Percentiles rank a stretch among this genome's conserved stretches.
Evolutionary conservation across 2,329 filamentous ascomycete genomes (phyloP).

Genomic region (Apiospora phragmitis): DNA sequence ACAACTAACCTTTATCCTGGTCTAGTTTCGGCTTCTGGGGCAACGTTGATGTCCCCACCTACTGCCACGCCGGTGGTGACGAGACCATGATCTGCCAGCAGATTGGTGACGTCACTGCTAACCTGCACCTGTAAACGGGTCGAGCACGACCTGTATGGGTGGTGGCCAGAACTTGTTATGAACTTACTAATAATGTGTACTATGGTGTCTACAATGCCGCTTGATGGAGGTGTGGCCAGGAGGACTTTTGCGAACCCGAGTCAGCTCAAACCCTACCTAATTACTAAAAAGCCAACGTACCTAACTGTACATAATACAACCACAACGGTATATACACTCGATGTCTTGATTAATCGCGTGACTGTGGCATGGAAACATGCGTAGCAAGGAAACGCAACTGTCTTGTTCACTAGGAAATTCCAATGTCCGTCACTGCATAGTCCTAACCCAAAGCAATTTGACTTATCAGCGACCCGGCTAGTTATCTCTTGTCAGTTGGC

Average conservation of each 20-base stretch:
- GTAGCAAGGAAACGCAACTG: too few species aligned
- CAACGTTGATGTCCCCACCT: background rate
- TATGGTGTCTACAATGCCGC: background rate
- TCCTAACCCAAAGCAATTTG: too few species aligned
- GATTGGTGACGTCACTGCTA: background rate
- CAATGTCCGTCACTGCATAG: too few species aligned
- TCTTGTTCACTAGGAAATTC: background rate
- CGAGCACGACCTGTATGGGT: background rate
- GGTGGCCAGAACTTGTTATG: background rate
- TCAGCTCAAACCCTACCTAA: background rate
- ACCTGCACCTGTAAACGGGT: background rate
- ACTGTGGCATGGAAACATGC: background rate
- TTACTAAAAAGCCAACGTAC: background rate
- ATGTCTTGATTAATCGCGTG: background rate
- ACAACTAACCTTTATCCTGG: background rate
- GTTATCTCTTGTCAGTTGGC: background rate
- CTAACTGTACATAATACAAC: background rate
- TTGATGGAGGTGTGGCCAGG: background rate
- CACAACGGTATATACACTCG: background rate
- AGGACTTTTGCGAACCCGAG: background rate
- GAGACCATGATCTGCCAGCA: slow-evolving; percentile 1
- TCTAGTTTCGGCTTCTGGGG: background rate
- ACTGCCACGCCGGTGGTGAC: slow-evolving; percentile 6
- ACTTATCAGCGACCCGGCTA: too few species aligned
- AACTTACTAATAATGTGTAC: background rate